Base-by-base conservation (phyloP, 805 yeast species). In the Teunomyces lycoperdinae region DNA sequence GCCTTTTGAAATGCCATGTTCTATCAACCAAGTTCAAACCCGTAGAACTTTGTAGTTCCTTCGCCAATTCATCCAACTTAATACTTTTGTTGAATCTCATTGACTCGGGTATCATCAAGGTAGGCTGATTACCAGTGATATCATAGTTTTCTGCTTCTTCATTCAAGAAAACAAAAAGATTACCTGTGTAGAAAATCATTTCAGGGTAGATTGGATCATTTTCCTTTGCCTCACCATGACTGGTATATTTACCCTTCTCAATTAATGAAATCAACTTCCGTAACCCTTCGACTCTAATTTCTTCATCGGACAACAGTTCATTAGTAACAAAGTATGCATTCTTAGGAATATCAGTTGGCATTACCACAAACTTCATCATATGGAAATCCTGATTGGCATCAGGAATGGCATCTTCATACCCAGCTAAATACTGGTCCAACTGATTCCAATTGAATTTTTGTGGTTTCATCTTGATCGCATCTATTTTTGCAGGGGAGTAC, bases 361-460 rank as follows among this genome's bases (percentile, higher is more conserved):
- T 70, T 2, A 94, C 75, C 3, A 90, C 97, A 67, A 90, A 89
- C 59, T 95, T 85, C 62, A 91, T 79, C 54, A 86, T 75, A 61
- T 82, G 86, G 54, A 77, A 72, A 30, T 77, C 75, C 48, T 76
- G 77, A 49, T 75, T 73, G 9, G 76, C 77, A 13, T 76, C 80
- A 9, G 82, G 81, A 47, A 81, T 68, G 1, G 81, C 79, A 54
- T 89, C 96, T 27, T 85, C 90, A 61, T 85, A 87, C 0, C 99
- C 99, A 0, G 97, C 96, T n/a, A 91, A 64, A 20, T 80, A 79
- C 59, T 89, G 97, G 68, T 94, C 99, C 55, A 91, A 75, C 52
- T 84, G 86, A 56, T 91, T 91, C 99, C 99, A 94, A 52, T 91
- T 90, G 51, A 81, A 79, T 10, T 73, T 69, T 39, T 77, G 66